Evolutionary conservation across 1,139 yeast species (phyloP).

Genomic region (Blastobotrys malaysiensis): DNA sequence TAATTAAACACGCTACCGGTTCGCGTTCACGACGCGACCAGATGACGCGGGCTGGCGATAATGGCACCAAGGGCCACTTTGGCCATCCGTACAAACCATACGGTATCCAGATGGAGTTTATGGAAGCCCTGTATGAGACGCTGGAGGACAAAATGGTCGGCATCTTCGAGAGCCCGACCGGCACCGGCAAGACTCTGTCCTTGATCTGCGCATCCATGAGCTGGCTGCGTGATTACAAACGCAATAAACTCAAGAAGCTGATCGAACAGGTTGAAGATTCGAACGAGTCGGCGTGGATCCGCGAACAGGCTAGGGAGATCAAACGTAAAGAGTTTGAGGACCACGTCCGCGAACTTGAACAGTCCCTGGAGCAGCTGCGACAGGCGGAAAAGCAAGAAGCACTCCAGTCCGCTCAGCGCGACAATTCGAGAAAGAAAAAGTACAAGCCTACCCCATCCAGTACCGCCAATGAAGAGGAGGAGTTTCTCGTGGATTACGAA

Average conservation of each 20-base stretch:
- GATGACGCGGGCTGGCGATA: neutral
- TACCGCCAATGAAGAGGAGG: slow-evolving; percentile 23
- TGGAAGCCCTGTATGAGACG: slow-evolving; percentile 66
- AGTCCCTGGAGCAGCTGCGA: slow-evolving; percentile 31
- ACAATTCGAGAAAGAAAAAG: neutral
- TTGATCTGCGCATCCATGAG: slow-evolving; percentile 81
- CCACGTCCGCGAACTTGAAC: slow-evolving; percentile 37
- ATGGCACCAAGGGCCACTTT: slow-evolving; percentile 29
- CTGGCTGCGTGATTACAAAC: slow-evolving; percentile 68
- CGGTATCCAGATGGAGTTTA: slow-evolving; percentile 67
- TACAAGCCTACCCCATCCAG: neutral
- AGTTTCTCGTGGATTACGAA: slow-evolving; percentile 38
- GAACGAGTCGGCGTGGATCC: slow-evolving; percentile 39
- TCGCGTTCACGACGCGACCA: no score
- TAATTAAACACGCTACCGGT: neutral
- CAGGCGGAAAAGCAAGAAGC: slow-evolving; percentile 20
- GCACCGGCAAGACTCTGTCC: slow-evolving; percentile 88
- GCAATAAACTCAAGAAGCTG: slow-evolving; percentile 23
- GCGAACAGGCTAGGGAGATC: slow-evolving; percentile 29
- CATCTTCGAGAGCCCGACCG: slow-evolving; percentile 90
- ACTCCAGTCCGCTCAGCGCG: slow-evolving; percentile 8
- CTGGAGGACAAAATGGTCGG: slow-evolving; percentile 64
- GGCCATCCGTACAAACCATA: slow-evolving; percentile 82
- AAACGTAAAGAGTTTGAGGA: slow-evolving; percentile 30
- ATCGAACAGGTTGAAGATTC: slow-evolving; percentile 39